Base-by-base conservation (phyloP, 148 eudicot species). In the Pouteria glomerata region DNA sequence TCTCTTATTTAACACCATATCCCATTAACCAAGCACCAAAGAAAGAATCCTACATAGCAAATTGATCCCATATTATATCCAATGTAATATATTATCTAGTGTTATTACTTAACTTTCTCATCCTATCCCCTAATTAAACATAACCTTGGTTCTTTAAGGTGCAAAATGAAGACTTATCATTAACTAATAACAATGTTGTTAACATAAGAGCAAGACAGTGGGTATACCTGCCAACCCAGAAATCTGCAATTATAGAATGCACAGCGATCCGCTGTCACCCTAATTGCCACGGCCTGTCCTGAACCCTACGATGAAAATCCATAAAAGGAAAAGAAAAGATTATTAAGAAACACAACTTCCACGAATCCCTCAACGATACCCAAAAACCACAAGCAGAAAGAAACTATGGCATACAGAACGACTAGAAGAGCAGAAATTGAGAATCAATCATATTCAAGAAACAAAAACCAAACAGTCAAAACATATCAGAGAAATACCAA, bases 171-270 rank as follows among this genome's bases (percentile, higher is more conserved):
- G n/a, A n/a, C 26, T 27, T 47, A 31, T 57, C 8, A 66, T 66
- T 19, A 0, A 30, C 12, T 52, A 26, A 30, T 18, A 14, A 19
- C 27, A 55, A 52, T 18, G 57, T 48, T 19, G 3, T 10, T 26
- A 8, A 41, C 15, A 69, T 7, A 12, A 31, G 15, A 69, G 12
- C 48, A n/a, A 61, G 50, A 48, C 8, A 26, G 30, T 10, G 23
- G 11, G 45, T 0, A 75, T 82, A 94, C 98, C 98, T 94, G 98
- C 97, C 96, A 94, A 7, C 97, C 96, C 65, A 89, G 85, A 77
- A 94, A 91, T 83, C 98, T 84, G 91, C 98, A 94, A 70, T 91
- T 89, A 51, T 94, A 94, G 57, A 91, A 94, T 31, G 97, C 97
- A 59, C 89, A 89, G 19, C 96, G 90, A 78, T 94, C 98, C 11